Evolutionary conservation across 192 early-diverging fungal species (phyloP), one percentile per base, ranked within the genome.

Genomic region (Mortierella alpina): DNA sequence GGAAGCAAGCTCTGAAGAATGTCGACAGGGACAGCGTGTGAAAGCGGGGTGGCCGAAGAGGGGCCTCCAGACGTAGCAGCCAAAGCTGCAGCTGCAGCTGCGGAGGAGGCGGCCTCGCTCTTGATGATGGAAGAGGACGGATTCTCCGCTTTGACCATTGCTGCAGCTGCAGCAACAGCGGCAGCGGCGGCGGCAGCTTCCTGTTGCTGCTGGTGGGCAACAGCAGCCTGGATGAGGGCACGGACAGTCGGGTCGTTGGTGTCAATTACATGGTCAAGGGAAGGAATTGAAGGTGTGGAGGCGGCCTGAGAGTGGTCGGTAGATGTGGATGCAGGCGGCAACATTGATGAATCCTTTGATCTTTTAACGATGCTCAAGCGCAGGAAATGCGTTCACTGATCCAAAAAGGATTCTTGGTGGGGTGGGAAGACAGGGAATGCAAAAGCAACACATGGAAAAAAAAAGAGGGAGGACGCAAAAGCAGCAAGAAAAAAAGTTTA

Each of bases 351-450:
- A 31, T 31, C 31, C 31, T 31, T 31, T 31, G 31, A 31, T 31
- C 31, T 31, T 31, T 31, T 31, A 31, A 31, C 31, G 59, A 54
- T 56, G 22, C 40, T 11, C 7, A 42, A 42, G 72, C 63, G 57
- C 72, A 74, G 64, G 64, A 74, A 74, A 74, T 74, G 72, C 72
- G 72, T 69, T 69, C 61, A 63, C 20, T 45, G 50, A 63, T 63
- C 46, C 18, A 22, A 15, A 20, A 56, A 20, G 54, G 20, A 10
- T 22, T 9, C 15, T 9, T 15, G 54, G 54, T 18, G 20, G 9
- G 54, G 13, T 56, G 20, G 31, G 31, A 31, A 31, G 31, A 3
- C 31, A 31, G 31, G 31, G 31, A 31, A 31, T 31, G 31, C 31
- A 31, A 31, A 31, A 31, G 31, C 31, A 31, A 31, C 31, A n/a